These are phyloP conservation scores for Fusarium mundagurra DNA, from an alignment of 2,329 filamentous ascomycete genomes.

Conservation along the genomic window DNA sequence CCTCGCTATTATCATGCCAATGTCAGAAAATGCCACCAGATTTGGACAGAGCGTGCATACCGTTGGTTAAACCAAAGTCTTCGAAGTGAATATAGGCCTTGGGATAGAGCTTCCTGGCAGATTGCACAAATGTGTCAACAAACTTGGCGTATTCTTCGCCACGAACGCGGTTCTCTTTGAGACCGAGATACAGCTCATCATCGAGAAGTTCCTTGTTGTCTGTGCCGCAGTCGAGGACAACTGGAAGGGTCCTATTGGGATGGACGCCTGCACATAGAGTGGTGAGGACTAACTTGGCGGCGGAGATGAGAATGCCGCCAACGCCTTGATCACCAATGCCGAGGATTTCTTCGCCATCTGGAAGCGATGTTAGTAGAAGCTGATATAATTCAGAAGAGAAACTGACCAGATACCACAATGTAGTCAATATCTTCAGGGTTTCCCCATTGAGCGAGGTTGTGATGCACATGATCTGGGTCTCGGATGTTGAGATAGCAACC, in stretches of 20 bases:
- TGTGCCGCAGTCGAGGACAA: constrained; percentile 87
- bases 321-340: constrained; percentile 92
- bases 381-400: too few relatives aligned
- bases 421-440: constrained; percentile 81
- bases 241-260: constrained; percentile 79
- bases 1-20: constrained; percentile 58
- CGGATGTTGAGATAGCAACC: constrained; percentile 84
- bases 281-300: constrained; percentile 84
- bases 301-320: constrained; percentile 83
- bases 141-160: constrained; percentile 81
- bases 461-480: constrained; percentile 71
- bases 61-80: constrained; percentile 83
- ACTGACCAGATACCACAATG: constrained; percentile 82
- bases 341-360: constrained; percentile 76
- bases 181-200: constrained; percentile 82
- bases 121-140: constrained; percentile 77
- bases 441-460: constrained; percentile 75
- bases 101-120: constrained; percentile 76
- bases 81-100: constrained; percentile 89
- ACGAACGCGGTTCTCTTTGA: constrained; percentile 71
- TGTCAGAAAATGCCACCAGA: neutral
- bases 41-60: constrained; percentile 45
- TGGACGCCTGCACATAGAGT: constrained; percentile 90
- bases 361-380: neutral
- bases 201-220: constrained; percentile 79